Conservation (phyloP, 805 yeast genomes). For the Trichomonascus vanleenenianus region DNA sequence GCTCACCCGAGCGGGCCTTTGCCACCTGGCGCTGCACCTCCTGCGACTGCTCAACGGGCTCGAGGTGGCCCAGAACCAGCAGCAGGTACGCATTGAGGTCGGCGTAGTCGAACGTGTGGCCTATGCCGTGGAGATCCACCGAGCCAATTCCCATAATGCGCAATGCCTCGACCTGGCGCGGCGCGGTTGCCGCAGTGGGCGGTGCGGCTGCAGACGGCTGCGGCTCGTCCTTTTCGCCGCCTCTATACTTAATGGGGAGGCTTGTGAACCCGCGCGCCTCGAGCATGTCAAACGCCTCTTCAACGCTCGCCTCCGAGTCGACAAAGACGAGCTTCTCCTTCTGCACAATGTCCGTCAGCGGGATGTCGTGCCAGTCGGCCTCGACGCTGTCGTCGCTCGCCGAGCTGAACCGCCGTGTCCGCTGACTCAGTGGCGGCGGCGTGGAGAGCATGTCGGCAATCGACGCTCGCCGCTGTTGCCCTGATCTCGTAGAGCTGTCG, state of each 20-base stretch:
- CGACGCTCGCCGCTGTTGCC: constrained; percentile 9
- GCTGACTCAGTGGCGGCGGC: constrained; percentile 23
- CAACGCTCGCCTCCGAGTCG: constrained; percentile 63
- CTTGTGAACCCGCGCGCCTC: constrained; percentile 70
- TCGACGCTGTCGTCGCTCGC: constrained; percentile 8
- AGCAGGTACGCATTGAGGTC: constrained; percentile 83
- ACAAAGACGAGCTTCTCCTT: constrained; percentile 67
- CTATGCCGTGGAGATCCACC: not conserved
- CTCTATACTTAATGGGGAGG: constrained; percentile 52
- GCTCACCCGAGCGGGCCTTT: constrained; percentile 77
- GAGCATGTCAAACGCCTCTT: constrained; percentile 78
- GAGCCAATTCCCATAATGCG: not conserved
- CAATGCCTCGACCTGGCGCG: not conserved
- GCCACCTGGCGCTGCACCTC: constrained; percentile 33
- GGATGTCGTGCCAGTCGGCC: constrained; percentile 65
- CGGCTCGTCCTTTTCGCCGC: constrained; percentile 4
- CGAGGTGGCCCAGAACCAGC: constrained; percentile 69
- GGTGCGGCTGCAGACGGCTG: not conserved
- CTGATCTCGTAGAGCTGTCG: not conserved
- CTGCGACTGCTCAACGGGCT: constrained; percentile 19
- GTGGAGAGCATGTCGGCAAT: constrained; percentile 26
- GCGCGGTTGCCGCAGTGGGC: constrained; percentile 1
- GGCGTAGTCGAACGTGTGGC: constrained; percentile 73
- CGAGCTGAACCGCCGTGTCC: constrained; percentile 9
- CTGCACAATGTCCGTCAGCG: constrained; percentile 67